These are phyloP conservation scores for Talaromyces nanjingensis DNA, from an alignment of 495 filamentous ascomycete genomes.

Conservation along the genomic window DNA sequence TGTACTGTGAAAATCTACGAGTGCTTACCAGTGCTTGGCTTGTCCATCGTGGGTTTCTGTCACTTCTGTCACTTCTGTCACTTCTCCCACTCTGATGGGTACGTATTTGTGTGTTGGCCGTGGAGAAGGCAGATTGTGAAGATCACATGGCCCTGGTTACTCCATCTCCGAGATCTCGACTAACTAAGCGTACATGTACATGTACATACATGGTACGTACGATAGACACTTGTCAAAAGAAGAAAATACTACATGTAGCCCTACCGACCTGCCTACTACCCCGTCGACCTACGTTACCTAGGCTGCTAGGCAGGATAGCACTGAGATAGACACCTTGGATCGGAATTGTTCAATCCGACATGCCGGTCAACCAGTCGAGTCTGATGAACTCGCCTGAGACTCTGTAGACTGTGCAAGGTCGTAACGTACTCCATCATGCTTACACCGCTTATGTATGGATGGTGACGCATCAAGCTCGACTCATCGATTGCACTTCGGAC, in stretches of 20 bases:
- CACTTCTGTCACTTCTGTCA: background rate
- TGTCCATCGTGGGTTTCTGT: background rate
- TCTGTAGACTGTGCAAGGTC: background rate
- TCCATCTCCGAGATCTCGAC: background rate
- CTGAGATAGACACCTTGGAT: background rate
- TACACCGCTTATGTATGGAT: background rate
- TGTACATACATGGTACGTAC: background rate
- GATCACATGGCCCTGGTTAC: background rate
- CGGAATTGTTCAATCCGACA: background rate
- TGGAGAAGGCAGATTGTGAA: background rate
- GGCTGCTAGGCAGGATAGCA: background rate
- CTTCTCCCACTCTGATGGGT: background rate
- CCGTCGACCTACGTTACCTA: background rate
- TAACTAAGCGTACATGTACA: background rate
- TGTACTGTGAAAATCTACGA: background rate
- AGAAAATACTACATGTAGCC: background rate
- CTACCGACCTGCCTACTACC: background rate
- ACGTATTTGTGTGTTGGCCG: background rate
- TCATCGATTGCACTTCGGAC: background rate
- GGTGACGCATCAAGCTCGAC: background rate
- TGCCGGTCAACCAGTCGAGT: background rate
- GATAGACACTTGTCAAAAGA: background rate
- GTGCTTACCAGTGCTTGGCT: background rate
- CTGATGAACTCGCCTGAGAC: background rate
- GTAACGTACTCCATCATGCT: background rate